These are phyloP conservation scores for Urostyla sp. DNA, from an alignment of 73 alveolate species.

Conservation along the genomic window DNA sequence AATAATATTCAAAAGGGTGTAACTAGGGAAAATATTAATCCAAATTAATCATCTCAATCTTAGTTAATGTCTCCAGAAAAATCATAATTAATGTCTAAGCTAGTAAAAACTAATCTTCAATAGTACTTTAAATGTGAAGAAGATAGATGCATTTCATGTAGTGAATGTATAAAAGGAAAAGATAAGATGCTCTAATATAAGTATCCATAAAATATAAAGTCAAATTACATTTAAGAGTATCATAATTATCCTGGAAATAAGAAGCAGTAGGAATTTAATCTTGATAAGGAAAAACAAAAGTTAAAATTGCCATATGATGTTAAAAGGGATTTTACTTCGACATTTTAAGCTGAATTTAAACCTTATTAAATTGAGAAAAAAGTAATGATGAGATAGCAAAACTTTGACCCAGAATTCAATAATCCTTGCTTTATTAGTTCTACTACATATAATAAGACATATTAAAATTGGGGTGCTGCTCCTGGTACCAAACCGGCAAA, in stretches of 20 bases:
- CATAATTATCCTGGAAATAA: conserved; percentile 7
- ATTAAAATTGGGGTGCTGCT: conserved; percentile 35
- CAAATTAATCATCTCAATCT: neutral
- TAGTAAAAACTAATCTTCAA: neutral
- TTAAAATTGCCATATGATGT: conserved; percentile 33
- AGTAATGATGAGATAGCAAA: conserved; percentile 1
- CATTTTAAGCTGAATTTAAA: conserved; percentile 19
- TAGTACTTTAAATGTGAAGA: conserved; percentile 9
- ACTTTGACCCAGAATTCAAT: conserved; percentile 1
- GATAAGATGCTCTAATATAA: conserved; percentile 18
- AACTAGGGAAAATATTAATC: neutral
- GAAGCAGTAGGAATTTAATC: conserved; percentile 10
- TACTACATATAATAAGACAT: conserved; percentile 28
- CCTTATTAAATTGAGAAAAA: conserved; percentile 16
- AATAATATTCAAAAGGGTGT: neutral
- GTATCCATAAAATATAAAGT: conserved; percentile 13
- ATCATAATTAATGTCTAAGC: neutral
- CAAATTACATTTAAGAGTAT: conserved; percentile 13
- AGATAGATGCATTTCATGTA: conserved; percentile 27
- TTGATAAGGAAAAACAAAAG: conserved; percentile 22
- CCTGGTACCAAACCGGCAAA: conserved; percentile 23
- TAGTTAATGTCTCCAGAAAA: neutral
- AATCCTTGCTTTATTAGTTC: conserved; percentile 44
- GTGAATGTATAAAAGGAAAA: conserved; percentile 33
- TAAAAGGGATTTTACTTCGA: conserved; percentile 24